These are phyloP conservation scores for Diaporthe citriasiana DNA, from an alignment of 2,329 filamentous ascomycete genomes.

Conservation along the genomic window DNA sequence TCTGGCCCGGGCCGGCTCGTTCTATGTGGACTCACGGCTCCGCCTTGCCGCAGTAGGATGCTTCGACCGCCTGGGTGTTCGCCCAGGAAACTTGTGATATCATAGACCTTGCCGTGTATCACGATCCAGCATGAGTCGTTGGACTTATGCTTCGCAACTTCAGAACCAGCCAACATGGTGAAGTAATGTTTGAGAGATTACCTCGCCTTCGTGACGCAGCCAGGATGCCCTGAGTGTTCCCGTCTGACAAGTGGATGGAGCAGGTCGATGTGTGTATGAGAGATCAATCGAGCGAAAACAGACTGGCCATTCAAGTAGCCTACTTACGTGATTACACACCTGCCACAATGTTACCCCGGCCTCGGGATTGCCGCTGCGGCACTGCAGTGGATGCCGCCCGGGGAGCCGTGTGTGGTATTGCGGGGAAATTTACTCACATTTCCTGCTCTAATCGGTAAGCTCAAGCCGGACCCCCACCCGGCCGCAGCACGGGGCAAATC, in stretches of 20 bases:
- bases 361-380: conserved; percentile 27
- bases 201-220: background rate
- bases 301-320: conserved; percentile 1
- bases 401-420: background rate
- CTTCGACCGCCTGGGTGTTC: conserved; percentile 51
- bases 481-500: background rate
- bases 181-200: background rate
- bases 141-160: conserved; percentile 53
- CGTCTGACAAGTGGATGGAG: background rate
- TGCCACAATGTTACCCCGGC: background rate
- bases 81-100: conserved; percentile 55
- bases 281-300: too few relatives aligned
- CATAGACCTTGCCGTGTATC: conserved; percentile 51
- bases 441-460: conserved; percentile 1
- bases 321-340: conserved; percentile 23
- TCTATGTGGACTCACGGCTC: conserved; percentile 46
- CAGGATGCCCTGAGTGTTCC: background rate
- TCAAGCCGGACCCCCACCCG: background rate
- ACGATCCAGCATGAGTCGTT: conserved; percentile 56
- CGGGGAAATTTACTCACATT: conserved; percentile 29
- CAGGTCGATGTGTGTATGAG: background rate
- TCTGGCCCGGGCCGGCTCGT: background rate
- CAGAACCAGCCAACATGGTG: conserved; percentile 48
- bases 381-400: conserved; percentile 14
- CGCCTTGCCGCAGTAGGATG: conserved; percentile 50